These are phyloP conservation scores for Achaetomium macrosporum DNA, from an alignment of 2,329 filamentous ascomycete genomes.

Conservation along the genomic window DNA sequence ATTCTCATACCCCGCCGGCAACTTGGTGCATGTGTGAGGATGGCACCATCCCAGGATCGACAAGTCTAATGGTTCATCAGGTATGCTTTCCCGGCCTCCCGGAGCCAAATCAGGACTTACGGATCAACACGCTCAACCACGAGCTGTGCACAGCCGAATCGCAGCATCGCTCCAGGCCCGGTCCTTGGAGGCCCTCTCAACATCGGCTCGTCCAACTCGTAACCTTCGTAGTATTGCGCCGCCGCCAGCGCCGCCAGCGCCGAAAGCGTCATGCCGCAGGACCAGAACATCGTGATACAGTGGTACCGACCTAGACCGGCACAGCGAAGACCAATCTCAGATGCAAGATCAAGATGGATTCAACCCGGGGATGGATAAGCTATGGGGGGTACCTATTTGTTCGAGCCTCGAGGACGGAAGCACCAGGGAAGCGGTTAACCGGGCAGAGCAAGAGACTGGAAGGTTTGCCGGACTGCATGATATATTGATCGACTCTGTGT, in stretches of 20 bases:
- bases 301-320: neutral
- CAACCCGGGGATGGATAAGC: neutral
- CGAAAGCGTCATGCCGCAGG: neutral
- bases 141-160: conserved; percentile 9
- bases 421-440: too few species aligned
- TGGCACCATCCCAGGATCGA: conserved; percentile 18
- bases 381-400: neutral
- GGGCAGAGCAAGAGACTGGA: too few species aligned
- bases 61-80: conserved; percentile 3
- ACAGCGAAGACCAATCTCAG: neutral
- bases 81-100: too few species aligned
- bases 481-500: neutral
- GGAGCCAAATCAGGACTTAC: too few species aligned
- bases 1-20: conserved; percentile 24
- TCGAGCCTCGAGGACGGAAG: neutral
- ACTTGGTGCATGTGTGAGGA: conserved; percentile 26
- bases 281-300: neutral
- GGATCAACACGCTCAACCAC: conserved; percentile 8
- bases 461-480: neutral
- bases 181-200: neutral
- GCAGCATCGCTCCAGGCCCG: neutral
- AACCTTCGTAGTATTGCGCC: neutral
- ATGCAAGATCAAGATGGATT: neutral
- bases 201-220: neutral
- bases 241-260: neutral